Base-by-base conservation (phyloP, 768 basidiomycete genomes). In the Suillus brevipes region DNA sequence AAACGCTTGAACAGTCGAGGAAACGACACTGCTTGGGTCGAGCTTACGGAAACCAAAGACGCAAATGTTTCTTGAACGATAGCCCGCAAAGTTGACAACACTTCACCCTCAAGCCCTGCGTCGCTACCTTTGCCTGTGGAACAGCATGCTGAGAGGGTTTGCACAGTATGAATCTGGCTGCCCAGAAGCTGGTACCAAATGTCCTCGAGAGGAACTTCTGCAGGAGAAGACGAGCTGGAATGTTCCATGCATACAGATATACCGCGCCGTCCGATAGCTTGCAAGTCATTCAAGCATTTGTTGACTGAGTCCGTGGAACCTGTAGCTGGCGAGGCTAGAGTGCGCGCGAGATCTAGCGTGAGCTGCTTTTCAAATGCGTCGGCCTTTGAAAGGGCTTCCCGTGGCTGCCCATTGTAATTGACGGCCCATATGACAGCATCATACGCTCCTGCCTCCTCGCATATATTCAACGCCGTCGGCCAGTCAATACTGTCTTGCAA, bases 1-100 rank as follows among this genome's bases (percentile, higher is more conserved):
- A 99, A 84, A 7, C 95, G 88, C 70, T 92, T 95, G 85, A 99
- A 97, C 10, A 99, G 80, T 23, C 87, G 86, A 28, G 97, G 96
- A 74, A 99, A 97, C 0, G 95, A 97, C 6, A 97, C 84, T 0
- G 87, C 84, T 18, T 85, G 85, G 0, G 90, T 87, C 0, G 94
- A 89, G 55, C 90, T 89, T 56, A 90, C 85, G n/a, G 94, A 89
- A 23, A 98, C 89, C 56, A 99, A 84, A 31, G 90, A 84, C 0
- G 87, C 81, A 70, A 99, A 94, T 0, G 94, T 95, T 60, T 86
- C 85, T 72, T 96, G 95, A 10, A 97, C 89, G 12, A 95, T 84
- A 1, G 84, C 76, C 45, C 94, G 89, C 56, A 97, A 77, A 13
- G 81, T 76, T 3, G 83, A 78, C 49, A 92, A 74, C 1, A 83